Percentiles rank a stretch among this genome's conserved stretches.
These are phyloP conservation scores for Cercis canadensis DNA, from an alignment of 306 rosid species.

Conservation along the genomic window DNA sequence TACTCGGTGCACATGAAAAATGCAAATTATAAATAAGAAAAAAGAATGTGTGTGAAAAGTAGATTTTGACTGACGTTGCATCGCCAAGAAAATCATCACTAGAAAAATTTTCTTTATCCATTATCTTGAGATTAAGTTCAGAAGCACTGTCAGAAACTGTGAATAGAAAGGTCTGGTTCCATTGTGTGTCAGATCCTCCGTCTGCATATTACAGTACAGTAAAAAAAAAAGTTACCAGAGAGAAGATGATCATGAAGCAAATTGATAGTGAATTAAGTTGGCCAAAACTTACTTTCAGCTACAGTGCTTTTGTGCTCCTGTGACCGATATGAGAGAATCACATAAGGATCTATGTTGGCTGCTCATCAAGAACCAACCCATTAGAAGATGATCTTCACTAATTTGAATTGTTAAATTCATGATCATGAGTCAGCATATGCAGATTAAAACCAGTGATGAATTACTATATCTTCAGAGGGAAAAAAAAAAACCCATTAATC, in stretches of 20 bases:
- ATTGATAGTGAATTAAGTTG: neutral
- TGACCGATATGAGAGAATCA: slow-evolving; percentile 43
- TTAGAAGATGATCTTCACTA: slow-evolving; percentile 13
- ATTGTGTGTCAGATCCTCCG: slow-evolving; percentile 51
- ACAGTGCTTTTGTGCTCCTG: slow-evolving; percentile 54
- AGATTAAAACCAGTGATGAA: no score
- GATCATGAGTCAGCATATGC: neutral
- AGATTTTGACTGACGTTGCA: slow-evolving; percentile 43
- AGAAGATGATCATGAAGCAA: slow-evolving; percentile 11
- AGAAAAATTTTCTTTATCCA: slow-evolving; percentile 48
- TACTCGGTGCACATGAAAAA: no score
- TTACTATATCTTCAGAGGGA: no score
- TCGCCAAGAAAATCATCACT: slow-evolving; percentile 51
- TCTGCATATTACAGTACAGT: slow-evolving; percentile 28
- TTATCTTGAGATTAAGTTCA: slow-evolving; percentile 44
- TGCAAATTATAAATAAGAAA: neutral
- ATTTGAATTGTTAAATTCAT: neutral
- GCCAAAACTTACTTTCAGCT: slow-evolving; percentile 36
- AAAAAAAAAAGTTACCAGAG: neutral
- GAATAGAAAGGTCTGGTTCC: slow-evolving; percentile 59
- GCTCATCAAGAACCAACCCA: slow-evolving; percentile 23
- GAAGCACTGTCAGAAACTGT: slow-evolving; percentile 45
- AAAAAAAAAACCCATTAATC: no score
- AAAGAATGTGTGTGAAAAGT: neutral
- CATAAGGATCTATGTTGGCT: slow-evolving; percentile 56